Evolutionary conservation across 805 yeast species (phyloP), one percentile per base, ranked within the genome.

Genomic region (Alloascoidea africana): DNA sequence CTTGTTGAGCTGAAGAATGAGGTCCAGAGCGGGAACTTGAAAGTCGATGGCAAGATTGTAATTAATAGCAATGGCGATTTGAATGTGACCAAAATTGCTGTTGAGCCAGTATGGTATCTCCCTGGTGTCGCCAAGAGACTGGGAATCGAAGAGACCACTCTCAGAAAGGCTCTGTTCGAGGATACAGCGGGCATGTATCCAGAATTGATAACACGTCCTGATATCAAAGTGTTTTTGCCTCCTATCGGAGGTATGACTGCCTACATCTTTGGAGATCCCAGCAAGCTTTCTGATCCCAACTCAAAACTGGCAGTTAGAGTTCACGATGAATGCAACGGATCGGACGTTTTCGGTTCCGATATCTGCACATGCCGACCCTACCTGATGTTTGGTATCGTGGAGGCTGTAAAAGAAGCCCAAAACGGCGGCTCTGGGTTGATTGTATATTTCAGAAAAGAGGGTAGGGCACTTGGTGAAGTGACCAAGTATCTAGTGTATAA

Each of bases 151-250:
- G 83, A 75, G 48, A 54, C 51, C 14, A 70, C 70, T 36, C 60
- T 75, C 36, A 65, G 82, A 51, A 65, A 71, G 36, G 72, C 77
- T 3, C 57, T 75, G 43, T 75, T 75, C 50, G 75, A 75, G 50
- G 81, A 75, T 49, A 75, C 82, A 36, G 77, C 76, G 47, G 81
- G 82, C 32, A 73, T 75, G 68, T 75, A 74, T 50, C 81, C 82
- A 13, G 82, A 75, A 54, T 60, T 75, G 45, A 61, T 75, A 38
- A 75, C 82, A 4, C 68, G 83, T 52, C 77, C 78, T 4, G 82
- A 75, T 51, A 65, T 75, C 44, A 74, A 75, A 49, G 70, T 70
- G 14, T 75, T 74, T 46, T 55, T 75, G 43, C 82, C 82, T 34
- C 82, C 83, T 37, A 75, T 75, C 50, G 83, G 83, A 33, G 82